phyloP scores from a whole-genome alignment of 148 eudicot species.

The Nepenthes gracilis region DNA sequence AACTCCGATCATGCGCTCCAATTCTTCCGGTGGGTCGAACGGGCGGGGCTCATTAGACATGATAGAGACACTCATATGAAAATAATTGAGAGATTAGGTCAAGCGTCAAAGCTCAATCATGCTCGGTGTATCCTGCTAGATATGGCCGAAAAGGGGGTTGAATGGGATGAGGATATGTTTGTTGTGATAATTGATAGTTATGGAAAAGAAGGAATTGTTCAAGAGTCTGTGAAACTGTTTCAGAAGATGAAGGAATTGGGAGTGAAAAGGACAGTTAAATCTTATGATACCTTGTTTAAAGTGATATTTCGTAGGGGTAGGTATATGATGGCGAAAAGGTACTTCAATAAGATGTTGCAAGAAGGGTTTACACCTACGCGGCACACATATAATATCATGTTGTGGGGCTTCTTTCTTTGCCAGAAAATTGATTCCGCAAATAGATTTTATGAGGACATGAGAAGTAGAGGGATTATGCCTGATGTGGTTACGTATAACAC shows the following conservation, averaged over 20 bases:
- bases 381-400: constrained; percentile 62
- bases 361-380: constrained; percentile 72
- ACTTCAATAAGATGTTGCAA: constrained; percentile 74
- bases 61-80: constrained; percentile 53
- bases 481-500: constrained; percentile 85
- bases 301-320: constrained; percentile 74
- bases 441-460: constrained; percentile 88
- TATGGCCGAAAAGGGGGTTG: constrained; percentile 63
- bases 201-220: constrained; percentile 70
- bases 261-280: constrained; percentile 41
- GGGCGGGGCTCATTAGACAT: constrained; percentile 49
- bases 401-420: constrained; percentile 89
- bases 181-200: constrained; percentile 70
- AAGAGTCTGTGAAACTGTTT: constrained; percentile 77
- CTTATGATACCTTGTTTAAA: constrained; percentile 72
- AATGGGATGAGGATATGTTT: constrained; percentile 84
- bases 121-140: constrained; percentile 77
- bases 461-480: constrained; percentile 49
- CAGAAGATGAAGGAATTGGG: constrained; percentile 70
- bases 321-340: constrained; percentile 92
- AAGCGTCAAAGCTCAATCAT: constrained; percentile 64
- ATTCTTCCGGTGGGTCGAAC: constrained; percentile 87
- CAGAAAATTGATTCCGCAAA: constrained; percentile 45
- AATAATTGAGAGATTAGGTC: constrained; percentile 63
- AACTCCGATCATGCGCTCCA: constrained; percentile 68